Evolutionary conservation across 371 early-diverging fungal genomes (phyloP).

Genomic region (Vairimorpha ceranae): DNA sequence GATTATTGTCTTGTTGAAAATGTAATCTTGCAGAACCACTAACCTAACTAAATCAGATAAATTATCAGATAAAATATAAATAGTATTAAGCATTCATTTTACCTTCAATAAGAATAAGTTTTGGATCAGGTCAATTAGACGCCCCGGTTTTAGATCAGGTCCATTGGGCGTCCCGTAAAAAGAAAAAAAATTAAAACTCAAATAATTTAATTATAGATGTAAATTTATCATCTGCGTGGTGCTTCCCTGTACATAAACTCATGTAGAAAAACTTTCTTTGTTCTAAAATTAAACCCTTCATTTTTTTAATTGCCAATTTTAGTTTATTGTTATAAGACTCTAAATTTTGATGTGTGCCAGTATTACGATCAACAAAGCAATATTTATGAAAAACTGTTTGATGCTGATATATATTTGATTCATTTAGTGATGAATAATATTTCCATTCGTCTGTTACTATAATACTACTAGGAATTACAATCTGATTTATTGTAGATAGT

Average conservation of each 20-base stretch:
- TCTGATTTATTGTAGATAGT: neutral
- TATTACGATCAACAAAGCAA: neutral
- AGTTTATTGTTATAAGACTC: neutral
- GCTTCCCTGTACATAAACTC: neutral
- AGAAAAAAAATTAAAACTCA: too few relatives aligned
- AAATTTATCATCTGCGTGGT: too few relatives aligned
- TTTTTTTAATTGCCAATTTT: neutral
- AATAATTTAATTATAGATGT: too few relatives aligned
- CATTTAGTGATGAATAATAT: neutral
- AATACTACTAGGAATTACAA: neutral
- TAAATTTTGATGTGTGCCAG: neutral
- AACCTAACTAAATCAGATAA: too few relatives aligned
- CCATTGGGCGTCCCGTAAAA: too few relatives aligned
- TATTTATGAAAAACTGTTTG: neutral
- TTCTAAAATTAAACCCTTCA: neutral
- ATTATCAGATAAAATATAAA: too few relatives aligned
- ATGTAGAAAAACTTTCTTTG: neutral
- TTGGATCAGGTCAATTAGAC: too few relatives aligned
- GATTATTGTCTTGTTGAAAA: too few relatives aligned
- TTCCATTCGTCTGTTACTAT: neutral
- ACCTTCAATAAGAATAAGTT: too few relatives aligned
- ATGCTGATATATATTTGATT: neutral
- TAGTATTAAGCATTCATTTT: too few relatives aligned
- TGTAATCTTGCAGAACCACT: too few relatives aligned
- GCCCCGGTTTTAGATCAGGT: too few relatives aligned